These are phyloP conservation scores for Helichrysum umbraculigerum DNA, from an alignment of 129 eudicot genomes.

Conservation along the genomic window DNA sequence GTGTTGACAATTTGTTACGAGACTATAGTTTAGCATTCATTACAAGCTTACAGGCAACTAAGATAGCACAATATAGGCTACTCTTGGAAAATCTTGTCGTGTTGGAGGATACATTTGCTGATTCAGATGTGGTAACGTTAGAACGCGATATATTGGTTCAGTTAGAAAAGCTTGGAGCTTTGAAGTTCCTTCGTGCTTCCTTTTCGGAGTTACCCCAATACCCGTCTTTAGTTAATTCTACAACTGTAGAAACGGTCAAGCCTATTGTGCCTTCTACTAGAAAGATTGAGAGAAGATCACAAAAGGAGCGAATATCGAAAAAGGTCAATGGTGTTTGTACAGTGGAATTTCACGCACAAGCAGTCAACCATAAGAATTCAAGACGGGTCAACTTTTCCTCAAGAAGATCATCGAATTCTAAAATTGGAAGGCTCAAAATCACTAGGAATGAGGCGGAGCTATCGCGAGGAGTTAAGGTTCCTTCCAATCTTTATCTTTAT, in stretches of 20 bases:
- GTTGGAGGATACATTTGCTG: constrained; percentile 62
- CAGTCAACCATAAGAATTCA: constrained; percentile 25
- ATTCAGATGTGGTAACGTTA: constrained; percentile 53
- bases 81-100: constrained; percentile 66
- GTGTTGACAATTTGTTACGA: constrained; percentile 29
- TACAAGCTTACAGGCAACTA: constrained; percentile 52
- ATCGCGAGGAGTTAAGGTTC: constrained; percentile 78
- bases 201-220: constrained; percentile 42
- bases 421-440: constrained; percentile 42
- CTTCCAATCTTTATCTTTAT: background rate
- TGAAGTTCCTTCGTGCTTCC: constrained; percentile 49
- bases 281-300: constrained; percentile 62
- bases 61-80: constrained; percentile 56
- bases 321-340: constrained; percentile 33
- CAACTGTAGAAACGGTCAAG: constrained; percentile 31
- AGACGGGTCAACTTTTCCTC: constrained; percentile 34
- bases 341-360: constrained; percentile 28
- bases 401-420: constrained; percentile 33
- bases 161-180: constrained; percentile 85
- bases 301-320: constrained; percentile 36
- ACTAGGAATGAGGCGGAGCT: constrained; percentile 81
- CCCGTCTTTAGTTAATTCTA: constrained; percentile 28
- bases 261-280: constrained; percentile 56
- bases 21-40: constrained; percentile 39
- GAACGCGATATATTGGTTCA: constrained; percentile 74